A percentile compares a stretch with the other conserved stretches of the same genome.
Evolutionary conservation across 2,329 filamentous ascomycete species (phyloP).

Genomic region (Passalora sequoiae): DNA sequence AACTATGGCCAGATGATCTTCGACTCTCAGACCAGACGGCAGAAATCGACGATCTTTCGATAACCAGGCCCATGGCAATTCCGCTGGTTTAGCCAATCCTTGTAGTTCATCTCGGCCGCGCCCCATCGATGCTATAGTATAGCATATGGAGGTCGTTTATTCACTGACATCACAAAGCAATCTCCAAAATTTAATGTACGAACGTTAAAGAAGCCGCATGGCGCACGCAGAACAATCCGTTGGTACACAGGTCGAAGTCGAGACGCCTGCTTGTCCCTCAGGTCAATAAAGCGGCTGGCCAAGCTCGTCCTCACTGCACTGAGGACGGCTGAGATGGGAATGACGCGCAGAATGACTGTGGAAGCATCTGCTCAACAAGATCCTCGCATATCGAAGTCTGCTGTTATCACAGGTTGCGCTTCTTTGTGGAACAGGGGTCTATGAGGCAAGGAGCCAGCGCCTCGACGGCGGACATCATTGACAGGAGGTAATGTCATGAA

Average conservation of each 20-base stretch:
- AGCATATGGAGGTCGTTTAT: conserved; percentile 6
- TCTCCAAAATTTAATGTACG: not conserved
- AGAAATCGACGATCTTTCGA: conserved; percentile 7
- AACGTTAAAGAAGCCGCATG: not conserved
- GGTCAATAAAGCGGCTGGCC: no score
- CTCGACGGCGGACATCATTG: no score
- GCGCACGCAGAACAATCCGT: not conserved
- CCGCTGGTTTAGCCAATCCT: conserved; percentile 3
- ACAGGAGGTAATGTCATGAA: no score
- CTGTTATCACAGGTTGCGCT: no score
- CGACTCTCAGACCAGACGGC: not conserved
- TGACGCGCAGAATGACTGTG: no score
- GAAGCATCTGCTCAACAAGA: no score
- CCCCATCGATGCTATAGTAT: conserved; percentile 19
- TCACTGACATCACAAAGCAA: not conserved
- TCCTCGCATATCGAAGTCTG: no score
- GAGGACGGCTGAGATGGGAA: no score
- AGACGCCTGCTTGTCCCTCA: not conserved
- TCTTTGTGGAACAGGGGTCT: no score
- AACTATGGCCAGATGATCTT: not conserved
- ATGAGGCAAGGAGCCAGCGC: no score
- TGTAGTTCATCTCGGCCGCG: conserved; percentile 1
- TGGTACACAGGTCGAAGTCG: not conserved
- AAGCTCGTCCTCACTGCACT: no score
- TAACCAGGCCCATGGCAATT: not conserved